These are phyloP conservation scores for Diplodia sapinea DNA, from an alignment of 2,329 filamentous ascomycete genomes.

Conservation along the genomic window DNA sequence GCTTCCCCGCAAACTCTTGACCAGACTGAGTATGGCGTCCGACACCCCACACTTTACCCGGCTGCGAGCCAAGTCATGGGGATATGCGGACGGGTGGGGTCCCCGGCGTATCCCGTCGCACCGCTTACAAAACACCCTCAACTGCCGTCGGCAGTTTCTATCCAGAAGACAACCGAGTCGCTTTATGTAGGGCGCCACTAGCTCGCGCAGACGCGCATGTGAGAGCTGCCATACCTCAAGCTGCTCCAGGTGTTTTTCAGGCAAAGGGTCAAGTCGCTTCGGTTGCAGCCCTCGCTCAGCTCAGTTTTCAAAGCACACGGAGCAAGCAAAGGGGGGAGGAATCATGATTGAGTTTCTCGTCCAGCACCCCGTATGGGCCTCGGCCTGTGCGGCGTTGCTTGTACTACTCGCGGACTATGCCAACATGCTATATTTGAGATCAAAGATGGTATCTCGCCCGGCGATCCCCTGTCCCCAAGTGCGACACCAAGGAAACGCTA, in stretches of 20 bases:
- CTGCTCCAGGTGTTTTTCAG: background rate
- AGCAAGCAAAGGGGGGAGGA: background rate
- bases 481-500: background rate
- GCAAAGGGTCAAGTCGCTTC: background rate
- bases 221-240: conserved; percentile 14
- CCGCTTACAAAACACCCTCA: background rate
- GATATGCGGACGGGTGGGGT: conserved; percentile 3
- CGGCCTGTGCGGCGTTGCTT: conserved; percentile 34
- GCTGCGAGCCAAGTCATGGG: conserved; percentile 6
- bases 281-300: background rate
- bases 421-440: conserved; percentile 58
- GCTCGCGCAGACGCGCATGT: background rate
- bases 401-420: conserved; percentile 52
- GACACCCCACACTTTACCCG: conserved; percentile 24
- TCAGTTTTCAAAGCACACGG: background rate
- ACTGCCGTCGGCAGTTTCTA: conserved; percentile 27
- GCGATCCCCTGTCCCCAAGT: background rate
- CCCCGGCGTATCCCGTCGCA: background rate
- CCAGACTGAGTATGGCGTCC: conserved; percentile 8
- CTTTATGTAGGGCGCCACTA: conserved; percentile 12
- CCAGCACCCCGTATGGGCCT: conserved; percentile 23
- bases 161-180: conserved; percentile 15
- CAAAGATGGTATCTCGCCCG: conserved; percentile 51
- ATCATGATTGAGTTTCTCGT: conserved; percentile 17
- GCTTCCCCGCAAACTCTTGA: conserved; percentile 16